Evolutionary conservation across 2,329 filamentous ascomycete species (phyloP), one percentile per base, ranked within the genome.

Genomic region (Trichoderma brevicompactum): DNA sequence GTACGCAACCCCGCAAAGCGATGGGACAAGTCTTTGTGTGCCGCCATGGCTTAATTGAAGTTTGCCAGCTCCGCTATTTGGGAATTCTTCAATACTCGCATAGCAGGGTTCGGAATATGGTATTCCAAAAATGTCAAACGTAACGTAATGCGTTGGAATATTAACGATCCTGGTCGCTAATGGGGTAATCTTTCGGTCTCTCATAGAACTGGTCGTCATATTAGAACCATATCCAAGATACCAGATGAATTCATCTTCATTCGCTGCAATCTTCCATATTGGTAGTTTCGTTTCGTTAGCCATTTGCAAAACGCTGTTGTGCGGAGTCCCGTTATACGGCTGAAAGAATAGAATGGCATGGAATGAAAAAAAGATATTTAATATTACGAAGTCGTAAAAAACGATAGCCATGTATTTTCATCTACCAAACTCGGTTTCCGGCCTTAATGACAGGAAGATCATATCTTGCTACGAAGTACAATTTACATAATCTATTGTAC

Each of bases 201-300:
- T 50, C 65, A 66, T 66, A 8, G 59, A 50, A 19, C 52, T 64
- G 36, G 52, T 32, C 40, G 64, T 66, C 65, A 66, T 66, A 59
- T 66, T 66, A 5, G 65, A 66, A 43, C 65, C 65, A 44, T 66
- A 66, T 28, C 59, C 65, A 12, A 66, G 53, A 17, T 66, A 66
- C 65, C 65, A 66, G n/a, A 59, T 44, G 2, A 40, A 40, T 7
- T 28, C 46, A 3, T 59, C 40, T 2, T 44, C 17, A 28, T 53
- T 34, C 3, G 49, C 60, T 12, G 49, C 49, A 23, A 44, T 53
- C 32, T 63, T 63, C 60, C 60, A 63, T 23, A 53, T 53, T 7
- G 60, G 60, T 2, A 54, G 19, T 17, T 55, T 55, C 13, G 10
- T 63, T 9, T 54, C 49, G 8, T 12, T 41, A 7, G 48, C 3